phyloP scores from a whole-genome alignment of 148 eudicot species.

The Polygonum maritimum region DNA sequence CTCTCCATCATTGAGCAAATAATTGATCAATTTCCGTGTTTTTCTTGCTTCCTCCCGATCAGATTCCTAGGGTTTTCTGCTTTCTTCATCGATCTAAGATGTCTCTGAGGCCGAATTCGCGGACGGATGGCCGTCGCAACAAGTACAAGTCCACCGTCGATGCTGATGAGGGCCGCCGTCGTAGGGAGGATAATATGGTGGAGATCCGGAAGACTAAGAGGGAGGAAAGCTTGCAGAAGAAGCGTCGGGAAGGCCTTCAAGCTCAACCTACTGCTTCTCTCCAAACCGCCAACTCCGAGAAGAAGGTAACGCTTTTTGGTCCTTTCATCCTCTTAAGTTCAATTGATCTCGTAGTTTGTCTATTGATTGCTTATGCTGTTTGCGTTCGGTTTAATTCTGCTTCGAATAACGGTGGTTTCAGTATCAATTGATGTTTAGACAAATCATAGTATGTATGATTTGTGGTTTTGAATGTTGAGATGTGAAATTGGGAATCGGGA shows the following conservation, averaged over 20 bases:
- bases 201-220: conserved; percentile 38
- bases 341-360: not conserved
- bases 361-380: not conserved
- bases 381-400: not conserved
- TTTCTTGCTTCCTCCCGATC: not conserved
- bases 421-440: not conserved
- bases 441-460: too few species aligned
- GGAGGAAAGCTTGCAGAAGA: conserved; percentile 35
- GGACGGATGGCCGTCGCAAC: conserved; percentile 32
- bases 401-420: not conserved
- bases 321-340: not conserved
- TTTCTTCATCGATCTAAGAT: conserved; percentile 3
- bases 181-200: conserved; percentile 43
- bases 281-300: conserved; percentile 25
- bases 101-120: conserved; percentile 31
- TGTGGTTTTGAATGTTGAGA: too few species aligned
- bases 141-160: conserved; percentile 42
- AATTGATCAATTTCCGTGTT: not conserved
- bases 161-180: conserved; percentile 34
- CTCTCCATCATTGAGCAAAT: not conserved
- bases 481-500: too few species aligned
- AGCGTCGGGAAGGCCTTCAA: conserved; percentile 28
- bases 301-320: conserved; percentile 20
- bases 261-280: conserved; percentile 11
- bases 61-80: not conserved